Percentiles rank a stretch among this genome's conserved stretches.
phyloP scores from a whole-genome alignment of 495 filamentous ascomycete genomes.

The Xylaria telfairii region DNA sequence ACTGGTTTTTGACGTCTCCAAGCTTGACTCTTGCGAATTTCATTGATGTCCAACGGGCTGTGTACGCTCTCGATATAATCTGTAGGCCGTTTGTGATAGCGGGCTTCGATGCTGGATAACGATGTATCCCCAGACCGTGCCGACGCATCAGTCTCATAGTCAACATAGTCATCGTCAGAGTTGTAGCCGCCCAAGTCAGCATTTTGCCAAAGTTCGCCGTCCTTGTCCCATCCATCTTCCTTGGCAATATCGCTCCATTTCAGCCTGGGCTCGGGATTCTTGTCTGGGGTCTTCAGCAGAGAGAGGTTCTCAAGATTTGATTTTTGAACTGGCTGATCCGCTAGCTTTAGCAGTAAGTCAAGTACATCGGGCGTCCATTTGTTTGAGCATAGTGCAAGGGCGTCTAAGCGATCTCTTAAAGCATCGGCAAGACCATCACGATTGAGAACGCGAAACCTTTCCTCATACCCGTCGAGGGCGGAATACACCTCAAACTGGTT shows the following conservation, averaged over 20 bases:
- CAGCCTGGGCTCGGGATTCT: slow-evolving; percentile 51
- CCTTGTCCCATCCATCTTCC: slow-evolving; percentile 71
- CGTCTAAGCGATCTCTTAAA: slow-evolving; percentile 65
- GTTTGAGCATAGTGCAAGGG: slow-evolving; percentile 57
- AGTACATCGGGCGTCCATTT: slow-evolving; percentile 80
- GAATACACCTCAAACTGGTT: slow-evolving; percentile 87
- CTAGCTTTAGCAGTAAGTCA: slow-evolving; percentile 79
- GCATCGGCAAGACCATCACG: slow-evolving; percentile 83
- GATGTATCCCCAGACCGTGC: slow-evolving; percentile 46
- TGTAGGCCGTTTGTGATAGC: slow-evolving; percentile 44
- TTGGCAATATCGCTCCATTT: slow-evolving; percentile 78
- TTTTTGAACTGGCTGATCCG: slow-evolving; percentile 77
- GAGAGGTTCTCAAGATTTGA: slow-evolving; percentile 68
- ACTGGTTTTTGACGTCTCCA: slow-evolving; percentile 54
- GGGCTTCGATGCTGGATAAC: slow-evolving; percentile 48
- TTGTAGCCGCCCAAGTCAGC: slow-evolving; percentile 76
- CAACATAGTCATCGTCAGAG: slow-evolving; percentile 56
- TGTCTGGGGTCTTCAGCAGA: slow-evolving; percentile 50
- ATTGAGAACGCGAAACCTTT: slow-evolving; percentile 83
- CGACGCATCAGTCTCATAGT: slow-evolving; percentile 45
- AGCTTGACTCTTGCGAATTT: slow-evolving; percentile 65
- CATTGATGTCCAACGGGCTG: slow-evolving; percentile 51
- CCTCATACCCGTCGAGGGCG: slow-evolving; percentile 78
- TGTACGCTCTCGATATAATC: slow-evolving; percentile 42
- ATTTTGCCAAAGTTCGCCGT: slow-evolving; percentile 77